A percentile compares a stretch with the other conserved stretches of the same genome.
These are phyloP conservation scores for Lablab purpureus DNA, from an alignment of 306 rosid species.

Conservation along the genomic window DNA sequence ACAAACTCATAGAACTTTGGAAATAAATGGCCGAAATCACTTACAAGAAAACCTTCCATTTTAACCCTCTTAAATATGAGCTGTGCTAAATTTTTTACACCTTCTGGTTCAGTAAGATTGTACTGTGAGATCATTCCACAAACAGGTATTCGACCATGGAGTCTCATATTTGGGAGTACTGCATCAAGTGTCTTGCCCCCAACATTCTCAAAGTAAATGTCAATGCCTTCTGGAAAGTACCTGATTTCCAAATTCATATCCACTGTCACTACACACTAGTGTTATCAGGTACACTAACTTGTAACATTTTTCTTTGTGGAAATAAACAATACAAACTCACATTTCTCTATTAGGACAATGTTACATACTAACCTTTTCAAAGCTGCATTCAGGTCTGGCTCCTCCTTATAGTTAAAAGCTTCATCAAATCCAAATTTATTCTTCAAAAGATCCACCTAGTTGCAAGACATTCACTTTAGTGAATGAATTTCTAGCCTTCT, in stretches of 20 bases:
- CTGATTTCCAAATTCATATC: conserved; percentile 35
- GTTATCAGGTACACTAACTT: not conserved
- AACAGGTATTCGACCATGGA: conserved; percentile 29
- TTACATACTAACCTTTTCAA: conserved; percentile 46
- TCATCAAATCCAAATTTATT: conserved; percentile 46
- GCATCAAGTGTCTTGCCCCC: conserved; percentile 53
- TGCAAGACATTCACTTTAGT: not conserved
- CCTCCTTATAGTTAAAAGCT: conserved; percentile 53
- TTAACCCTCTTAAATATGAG: conserved; percentile 40
- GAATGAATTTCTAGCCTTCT: not conserved
- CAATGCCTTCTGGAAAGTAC: conserved; percentile 28
- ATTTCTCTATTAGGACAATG: not conserved
- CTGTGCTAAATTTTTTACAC: conserved; percentile 43
- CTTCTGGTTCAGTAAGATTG: conserved; percentile 43
- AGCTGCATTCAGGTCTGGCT: conserved; percentile 44
- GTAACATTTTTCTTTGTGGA: too few relatives aligned
- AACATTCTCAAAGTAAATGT: conserved; percentile 49
- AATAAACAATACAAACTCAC: too few relatives aligned
- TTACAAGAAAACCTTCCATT: conserved; percentile 34
- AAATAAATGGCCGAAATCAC: conserved; percentile 38
- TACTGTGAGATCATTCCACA: conserved; percentile 58
- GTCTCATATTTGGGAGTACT: conserved; percentile 45
- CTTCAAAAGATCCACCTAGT: conserved; percentile 41
- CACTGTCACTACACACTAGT: not conserved
- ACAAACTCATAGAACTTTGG: conserved; percentile 39